Evolutionary conservation across 306 rosid species (phyloP), one percentile per base, ranked within the genome.

Genomic region (Trifolium dubium): DNA sequence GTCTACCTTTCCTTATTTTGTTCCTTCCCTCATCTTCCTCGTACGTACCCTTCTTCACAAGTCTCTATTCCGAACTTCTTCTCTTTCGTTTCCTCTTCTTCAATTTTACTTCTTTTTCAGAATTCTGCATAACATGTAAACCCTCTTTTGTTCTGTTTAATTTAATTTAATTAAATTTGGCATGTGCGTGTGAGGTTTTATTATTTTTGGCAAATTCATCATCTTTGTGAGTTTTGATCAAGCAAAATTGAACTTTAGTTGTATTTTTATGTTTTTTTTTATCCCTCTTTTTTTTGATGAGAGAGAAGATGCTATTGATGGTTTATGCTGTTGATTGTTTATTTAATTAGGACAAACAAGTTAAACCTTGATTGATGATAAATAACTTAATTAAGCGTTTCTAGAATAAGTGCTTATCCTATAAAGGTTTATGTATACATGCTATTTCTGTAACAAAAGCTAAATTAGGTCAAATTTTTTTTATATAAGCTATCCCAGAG

Each of bases 1-100:
- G 69, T 63, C 62, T 67, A 72, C 77, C 74, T 63, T 76, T 83
- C 75, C 72, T 47, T 60, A 31, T 55, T 74, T 10, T 66, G 50
- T 73, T 73, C 71, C 39, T 35, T 6, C 37, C 5, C 53, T 67
- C 67, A 65, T 68, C 65, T 51, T 68, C 46, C 53, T 68, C 74
- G 66, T 69, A 23, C 66, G 73, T 69, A 41, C 72, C 30, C 76
- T 40, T 61, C 72, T 40, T 39, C 49, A 3, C 71, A 59, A 50
- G 31, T 71, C 63, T 51, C 6, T 30, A 7, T 41, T 35, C 49
- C 23, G 1, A 23, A 23, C 23, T 31, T 77, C 78, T 15, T 5
- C 66, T 58, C 47, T 32, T 63, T 60, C 5, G 1, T 67, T 79
- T 79, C 83, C 59, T 73, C 50, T 73, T 74, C 60, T 73, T 74